phyloP scores from a whole-genome alignment of 1,284 basidiomycete species.

The Apiotrichum sp. region DNA sequence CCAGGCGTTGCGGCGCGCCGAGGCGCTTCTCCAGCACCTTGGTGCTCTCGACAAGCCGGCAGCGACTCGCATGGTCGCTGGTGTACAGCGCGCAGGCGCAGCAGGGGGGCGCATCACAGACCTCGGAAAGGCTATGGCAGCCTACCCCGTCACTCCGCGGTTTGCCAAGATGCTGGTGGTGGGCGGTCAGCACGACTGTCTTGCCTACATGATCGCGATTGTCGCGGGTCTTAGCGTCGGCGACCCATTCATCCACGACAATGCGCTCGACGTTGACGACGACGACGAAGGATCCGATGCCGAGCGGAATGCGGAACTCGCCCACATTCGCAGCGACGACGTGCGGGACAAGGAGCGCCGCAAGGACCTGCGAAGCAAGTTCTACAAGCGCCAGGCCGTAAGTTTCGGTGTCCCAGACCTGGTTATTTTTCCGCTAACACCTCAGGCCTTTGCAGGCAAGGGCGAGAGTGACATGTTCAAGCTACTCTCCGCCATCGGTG shows the following conservation, averaged over 20 bases:
- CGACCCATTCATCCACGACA: constrained; percentile 89
- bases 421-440: background rate
- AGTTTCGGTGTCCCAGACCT: constrained; percentile 16
- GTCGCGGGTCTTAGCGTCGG: constrained; percentile 91
- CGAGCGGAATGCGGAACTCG: constrained; percentile 49
- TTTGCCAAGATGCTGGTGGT: constrained; percentile 92
- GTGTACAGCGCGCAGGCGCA: constrained; percentile 36
- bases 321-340: constrained; percentile 57
- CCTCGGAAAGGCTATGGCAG: constrained; percentile 81
- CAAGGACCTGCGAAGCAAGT: constrained; percentile 62
- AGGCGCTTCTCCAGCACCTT: constrained; percentile 70
- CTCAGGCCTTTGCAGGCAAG: constrained; percentile 52
- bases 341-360: constrained; percentile 63
- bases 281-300: constrained; percentile 45
- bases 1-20: constrained; percentile 69
- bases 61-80: constrained; percentile 42
- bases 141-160: constrained; percentile 88
- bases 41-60: constrained; percentile 64
- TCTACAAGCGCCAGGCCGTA: constrained; percentile 73
- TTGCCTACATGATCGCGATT: constrained; percentile 85
- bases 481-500: constrained; percentile 84
- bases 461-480: constrained; percentile 86
- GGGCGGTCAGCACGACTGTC: constrained; percentile 82
- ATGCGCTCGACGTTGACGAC: constrained; percentile 53
- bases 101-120: constrained; percentile 69